Percentiles rank a stretch among this genome's conserved stretches.
Evolutionary conservation across 495 filamentous ascomycete species (phyloP).

Genomic region (Hypomontagnella submonticulosa): DNA sequence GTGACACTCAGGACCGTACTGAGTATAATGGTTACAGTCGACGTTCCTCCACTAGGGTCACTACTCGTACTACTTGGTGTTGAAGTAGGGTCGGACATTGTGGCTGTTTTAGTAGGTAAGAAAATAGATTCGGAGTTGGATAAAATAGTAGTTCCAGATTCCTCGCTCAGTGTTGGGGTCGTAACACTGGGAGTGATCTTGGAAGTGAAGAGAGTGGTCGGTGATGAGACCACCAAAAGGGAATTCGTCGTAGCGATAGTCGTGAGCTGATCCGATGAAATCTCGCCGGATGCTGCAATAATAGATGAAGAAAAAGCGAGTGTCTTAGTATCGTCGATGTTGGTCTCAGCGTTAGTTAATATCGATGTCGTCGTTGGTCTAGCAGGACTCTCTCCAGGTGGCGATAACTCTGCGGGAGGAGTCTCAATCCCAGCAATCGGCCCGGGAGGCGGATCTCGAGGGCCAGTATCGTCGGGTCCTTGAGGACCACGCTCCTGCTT

Average conservation of each 20-base stretch:
- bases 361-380: conserved; percentile 12
- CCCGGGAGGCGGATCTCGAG: conserved; percentile 26
- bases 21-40: conserved; percentile 50
- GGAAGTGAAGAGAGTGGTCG: conserved; percentile 40
- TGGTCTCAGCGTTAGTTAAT: conserved; percentile 5
- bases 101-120: conserved; percentile 25
- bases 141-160: conserved; percentile 13
- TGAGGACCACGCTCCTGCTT: conserved; percentile 35
- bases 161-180: conserved; percentile 17
- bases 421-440: conserved; percentile 22
- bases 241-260: conserved; percentile 37
- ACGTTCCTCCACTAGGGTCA: conserved; percentile 5
- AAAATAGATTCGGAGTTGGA: conserved; percentile 13
- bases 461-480: conserved; percentile 19
- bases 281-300: conserved; percentile 23
- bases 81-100: conserved; percentile 27
- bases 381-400: conserved; percentile 15
- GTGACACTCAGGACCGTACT: conserved; percentile 55
- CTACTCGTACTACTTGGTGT: conserved; percentile 30
- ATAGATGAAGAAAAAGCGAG: conserved; percentile 24
- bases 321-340: conserved; percentile 20
- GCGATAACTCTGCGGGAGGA: conserved; percentile 13
- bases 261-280: conserved; percentile 29
- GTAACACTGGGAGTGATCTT: conserved; percentile 12
- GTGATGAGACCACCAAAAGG: conserved; percentile 19